A percentile compares a stretch with the other conserved stretches of the same genome.
phyloP scores from a whole-genome alignment of 306 rosid species.

The Fragaria iinumae region DNA sequence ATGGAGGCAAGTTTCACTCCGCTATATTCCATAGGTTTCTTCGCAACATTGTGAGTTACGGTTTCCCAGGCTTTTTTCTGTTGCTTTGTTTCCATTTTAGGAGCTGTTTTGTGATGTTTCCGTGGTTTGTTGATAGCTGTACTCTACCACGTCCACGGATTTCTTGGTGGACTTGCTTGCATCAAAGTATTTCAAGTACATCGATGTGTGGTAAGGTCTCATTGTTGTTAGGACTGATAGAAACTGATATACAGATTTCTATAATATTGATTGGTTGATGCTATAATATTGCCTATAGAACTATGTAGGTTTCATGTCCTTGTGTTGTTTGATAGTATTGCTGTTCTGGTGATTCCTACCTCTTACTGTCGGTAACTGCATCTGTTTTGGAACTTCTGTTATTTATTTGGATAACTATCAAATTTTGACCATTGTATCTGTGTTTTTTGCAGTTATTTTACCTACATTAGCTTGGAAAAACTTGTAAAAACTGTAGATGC shows the following conservation, averaged over 20 bases:
- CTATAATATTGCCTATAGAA: neutral
- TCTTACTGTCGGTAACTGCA: neutral
- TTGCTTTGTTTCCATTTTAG: neutral
- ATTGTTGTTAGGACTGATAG: neutral
- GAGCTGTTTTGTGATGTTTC: neutral
- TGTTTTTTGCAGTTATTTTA: conserved; percentile 69
- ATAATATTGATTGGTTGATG: neutral
- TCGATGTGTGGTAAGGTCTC: conserved; percentile 74
- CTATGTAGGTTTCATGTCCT: neutral
- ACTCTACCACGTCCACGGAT: conserved; percentile 28
- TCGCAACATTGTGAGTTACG: conserved; percentile 57
- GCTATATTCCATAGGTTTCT: conserved; percentile 67
- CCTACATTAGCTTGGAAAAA: conserved; percentile 70
- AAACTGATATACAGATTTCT: neutral
- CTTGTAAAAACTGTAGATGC: conserved; percentile 53
- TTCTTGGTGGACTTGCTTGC: conserved; percentile 57
- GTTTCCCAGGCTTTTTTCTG: neutral
- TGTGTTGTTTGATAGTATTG: neutral
- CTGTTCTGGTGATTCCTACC: neutral
- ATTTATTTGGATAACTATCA: neutral
- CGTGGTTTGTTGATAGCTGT: conserved; percentile 34
- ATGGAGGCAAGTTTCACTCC: conserved; percentile 69
- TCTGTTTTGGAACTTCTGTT: neutral
- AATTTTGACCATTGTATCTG: neutral
- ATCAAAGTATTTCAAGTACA: conserved; percentile 67